These are phyloP conservation scores for Tolypocladium inflatum DNA, from an alignment of 2,329 filamentous ascomycete species.

Conservation along the genomic window DNA sequence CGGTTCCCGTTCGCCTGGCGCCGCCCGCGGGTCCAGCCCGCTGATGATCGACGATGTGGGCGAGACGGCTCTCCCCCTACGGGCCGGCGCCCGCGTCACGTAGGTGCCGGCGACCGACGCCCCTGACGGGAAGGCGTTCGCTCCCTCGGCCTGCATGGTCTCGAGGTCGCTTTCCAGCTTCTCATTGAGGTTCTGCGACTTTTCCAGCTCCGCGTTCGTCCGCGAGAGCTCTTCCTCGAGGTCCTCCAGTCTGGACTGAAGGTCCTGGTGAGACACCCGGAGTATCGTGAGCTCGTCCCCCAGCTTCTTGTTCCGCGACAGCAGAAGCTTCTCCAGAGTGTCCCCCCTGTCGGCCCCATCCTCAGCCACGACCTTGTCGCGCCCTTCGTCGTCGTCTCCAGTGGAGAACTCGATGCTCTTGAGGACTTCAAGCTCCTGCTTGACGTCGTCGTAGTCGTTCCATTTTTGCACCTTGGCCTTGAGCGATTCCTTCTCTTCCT, in stretches of 20 bases:
- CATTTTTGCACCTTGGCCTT: constrained; percentile 78
- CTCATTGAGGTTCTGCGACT: constrained; percentile 71
- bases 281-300: constrained; percentile 88
- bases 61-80: constrained; percentile 62
- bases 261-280: constrained; percentile 85
- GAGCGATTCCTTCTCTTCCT: constrained; percentile 71
- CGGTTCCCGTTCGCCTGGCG: constrained; percentile 44
- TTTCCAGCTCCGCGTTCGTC: constrained; percentile 79
- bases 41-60: constrained; percentile 98
- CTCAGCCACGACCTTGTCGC: constrained; percentile 25
- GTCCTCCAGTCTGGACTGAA: constrained; percentile 69
- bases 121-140: constrained; percentile 77
- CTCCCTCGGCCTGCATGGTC: constrained; percentile 74
- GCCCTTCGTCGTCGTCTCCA: constrained; percentile 67
- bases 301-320: constrained; percentile 93
- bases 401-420: constrained; percentile 97
- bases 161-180: constrained; percentile 89
- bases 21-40: constrained; percentile 67
- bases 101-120: constrained; percentile 93
- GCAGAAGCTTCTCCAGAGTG: constrained; percentile 79
- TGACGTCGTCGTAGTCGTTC: constrained; percentile 92
- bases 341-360: constrained; percentile 48
- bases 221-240: constrained; percentile 76
- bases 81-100: constrained; percentile 50
- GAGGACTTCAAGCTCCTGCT: constrained; percentile 89